Conservation (phyloP, 352 stramenopile species). For the Blastocystis hominis region DNA sequence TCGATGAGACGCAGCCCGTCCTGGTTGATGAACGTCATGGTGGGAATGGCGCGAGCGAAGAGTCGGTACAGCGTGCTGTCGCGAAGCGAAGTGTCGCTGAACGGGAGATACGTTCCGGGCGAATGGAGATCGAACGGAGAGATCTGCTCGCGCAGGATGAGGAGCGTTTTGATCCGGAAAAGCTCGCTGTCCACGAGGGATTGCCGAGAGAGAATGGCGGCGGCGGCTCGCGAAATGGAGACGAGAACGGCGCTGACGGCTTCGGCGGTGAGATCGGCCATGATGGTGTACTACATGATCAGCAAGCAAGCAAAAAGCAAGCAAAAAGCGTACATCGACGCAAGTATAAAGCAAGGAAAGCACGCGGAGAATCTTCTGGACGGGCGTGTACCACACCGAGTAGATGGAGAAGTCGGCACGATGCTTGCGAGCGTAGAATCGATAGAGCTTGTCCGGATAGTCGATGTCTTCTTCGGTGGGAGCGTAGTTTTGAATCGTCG, state of each 20-base stretch:
- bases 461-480: neutral
- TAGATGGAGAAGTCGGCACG: neutral
- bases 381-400: constrained; percentile 10
- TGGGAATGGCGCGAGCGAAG: neutral
- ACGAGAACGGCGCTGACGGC: neutral
- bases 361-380: constrained; percentile 13
- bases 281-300: constrained; percentile 24
- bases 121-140: constrained; percentile 38
- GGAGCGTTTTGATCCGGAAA: constrained; percentile 24
- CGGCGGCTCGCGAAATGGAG: neutral
- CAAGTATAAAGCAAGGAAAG: constrained; percentile 19
- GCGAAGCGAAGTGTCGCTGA: neutral
- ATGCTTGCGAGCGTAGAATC: neutral
- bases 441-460: constrained; percentile 37
- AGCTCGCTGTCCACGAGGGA: neutral
- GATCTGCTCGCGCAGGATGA: constrained; percentile 44
- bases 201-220: neutral
- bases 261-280: constrained; percentile 22
- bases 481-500: neutral
- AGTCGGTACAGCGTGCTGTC: constrained; percentile 3
- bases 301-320: neutral
- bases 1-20: neutral
- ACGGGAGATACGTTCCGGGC: neutral
- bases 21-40: constrained; percentile 16
- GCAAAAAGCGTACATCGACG: neutral